Evolutionary conservation across 306 rosid species (phyloP).

Genomic region (Oemleria cerasiformis): DNA sequence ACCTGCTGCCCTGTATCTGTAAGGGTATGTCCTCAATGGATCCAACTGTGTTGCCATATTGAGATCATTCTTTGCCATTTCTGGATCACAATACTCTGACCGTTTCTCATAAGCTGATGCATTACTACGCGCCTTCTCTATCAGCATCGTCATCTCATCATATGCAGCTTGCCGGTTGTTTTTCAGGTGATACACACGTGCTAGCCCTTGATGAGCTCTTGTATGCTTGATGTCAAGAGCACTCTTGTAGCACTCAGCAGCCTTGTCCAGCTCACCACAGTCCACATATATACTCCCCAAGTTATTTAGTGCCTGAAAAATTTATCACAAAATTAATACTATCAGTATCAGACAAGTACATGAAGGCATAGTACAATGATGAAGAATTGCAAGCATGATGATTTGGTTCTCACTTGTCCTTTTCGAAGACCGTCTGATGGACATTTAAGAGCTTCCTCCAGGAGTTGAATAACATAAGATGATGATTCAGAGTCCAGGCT

Average conservation of each 20-base stretch:
- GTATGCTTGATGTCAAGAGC: conserved; percentile 87
- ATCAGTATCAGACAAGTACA: conserved; percentile 20
- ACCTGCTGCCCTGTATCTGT: conserved; percentile 95
- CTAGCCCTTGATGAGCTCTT: conserved; percentile 90
- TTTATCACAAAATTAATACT: conserved; percentile 10
- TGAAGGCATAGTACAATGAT: neutral
- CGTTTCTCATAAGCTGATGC: conserved; percentile 88
- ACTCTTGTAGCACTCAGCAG: conserved; percentile 62
- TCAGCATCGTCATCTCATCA: conserved; percentile 82
- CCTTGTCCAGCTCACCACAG: conserved; percentile 60
- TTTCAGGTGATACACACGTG: conserved; percentile 69
- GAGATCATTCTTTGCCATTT: conserved; percentile 67
- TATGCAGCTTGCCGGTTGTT: conserved; percentile 63
- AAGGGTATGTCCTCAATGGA: conserved; percentile 79
- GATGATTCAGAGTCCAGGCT: conserved; percentile 60
- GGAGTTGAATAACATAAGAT: conserved; percentile 53
- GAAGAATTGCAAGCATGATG: neutral
- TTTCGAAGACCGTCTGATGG: conserved; percentile 90
- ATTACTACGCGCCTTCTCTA: conserved; percentile 61
- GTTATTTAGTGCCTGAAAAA: conserved; percentile 74
- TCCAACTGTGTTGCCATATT: conserved; percentile 60
- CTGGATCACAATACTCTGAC: conserved; percentile 79
- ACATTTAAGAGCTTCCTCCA: conserved; percentile 77
- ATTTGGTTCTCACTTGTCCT: conserved; percentile 64
- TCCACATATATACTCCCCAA: conserved; percentile 77